Evolutionary conservation across 208 protist genomes (phyloP), one percentile per base, ranked within the genome.

Genomic region (Wallacemonas collosoma): DNA sequence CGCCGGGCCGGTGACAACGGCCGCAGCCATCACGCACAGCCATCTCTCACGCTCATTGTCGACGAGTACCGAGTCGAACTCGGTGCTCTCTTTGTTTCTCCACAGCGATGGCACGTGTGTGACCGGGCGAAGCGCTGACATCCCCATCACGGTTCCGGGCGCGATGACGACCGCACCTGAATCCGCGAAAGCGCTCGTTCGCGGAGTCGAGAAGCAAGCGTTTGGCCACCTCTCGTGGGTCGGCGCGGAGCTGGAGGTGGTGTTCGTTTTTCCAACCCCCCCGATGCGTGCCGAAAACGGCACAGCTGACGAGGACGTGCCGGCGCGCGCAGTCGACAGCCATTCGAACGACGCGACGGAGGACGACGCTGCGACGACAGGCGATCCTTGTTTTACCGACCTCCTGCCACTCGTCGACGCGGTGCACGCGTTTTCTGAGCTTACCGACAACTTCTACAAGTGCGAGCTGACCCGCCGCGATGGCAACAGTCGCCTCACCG

Each of bases 141-240:
- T 6, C 45, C 45, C 45, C 45, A 50, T 12, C 45, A 56, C 51
- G 9, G 6, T 6, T 58, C n/a, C 54, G 12, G 15, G n/a, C 35
- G 6, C 54, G 54, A 12, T 35, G 15, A 58, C 15, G 9, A 35
- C 54, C 6, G 12, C 35, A 15, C 60, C 15, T 17, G 41, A 63
- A 12, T 38, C 60, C 6, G 43, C 43, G n/a, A 3, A 12, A 5
- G 60, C 50, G 6, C 7, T 3, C 41, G 60, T 65, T 38, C n/a
- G 17, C 41, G 41, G 14, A n/a, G 60, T 65, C n/a, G 41, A 65
- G 43, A 44, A 51, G 60, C 60, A 65, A 51, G 38, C 50, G 9
- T 51, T 65, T 53, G 60, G 40, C 3, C 38, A n/a, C 5, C 3
- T 65, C 5, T 6, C 3, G 5, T 65, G 60, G 60, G 60, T 65